phyloP scores from a whole-genome alignment of 345 rosid genomes.

The Hibiscus tridactylites region DNA sequence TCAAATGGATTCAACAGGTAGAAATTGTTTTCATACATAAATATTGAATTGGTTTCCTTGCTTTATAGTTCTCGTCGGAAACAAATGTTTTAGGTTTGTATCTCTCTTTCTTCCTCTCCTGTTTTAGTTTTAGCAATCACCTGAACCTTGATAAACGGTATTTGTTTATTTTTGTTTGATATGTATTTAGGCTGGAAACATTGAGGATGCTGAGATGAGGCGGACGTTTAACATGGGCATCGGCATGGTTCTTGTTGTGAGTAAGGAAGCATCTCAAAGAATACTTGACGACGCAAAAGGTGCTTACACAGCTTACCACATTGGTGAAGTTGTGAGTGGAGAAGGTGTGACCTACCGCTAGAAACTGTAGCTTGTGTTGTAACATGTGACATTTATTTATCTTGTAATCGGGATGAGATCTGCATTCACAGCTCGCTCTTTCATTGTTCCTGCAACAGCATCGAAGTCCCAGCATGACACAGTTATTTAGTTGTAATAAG shows the following conservation, averaged over 20 bases:
- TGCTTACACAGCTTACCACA: conserved; percentile 36
- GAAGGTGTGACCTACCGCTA: conserved; percentile 66
- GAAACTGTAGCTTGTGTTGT: neutral
- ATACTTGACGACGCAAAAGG: conserved; percentile 42
- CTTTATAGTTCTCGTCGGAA: neutral
- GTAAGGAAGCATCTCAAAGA: conserved; percentile 47
- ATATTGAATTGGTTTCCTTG: neutral
- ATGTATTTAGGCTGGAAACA: conserved; percentile 49
- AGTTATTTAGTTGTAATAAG: neutral
- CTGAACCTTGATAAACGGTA: neutral
- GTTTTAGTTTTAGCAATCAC: neutral
- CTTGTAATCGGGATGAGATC: neutral
- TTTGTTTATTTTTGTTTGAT: neutral
- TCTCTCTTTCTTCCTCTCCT: neutral
- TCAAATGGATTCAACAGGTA: conserved; percentile 94
- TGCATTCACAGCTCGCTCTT: neutral
- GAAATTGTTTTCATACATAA: neutral
- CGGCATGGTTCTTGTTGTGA: conserved; percentile 78
- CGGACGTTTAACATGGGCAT: conserved; percentile 90
- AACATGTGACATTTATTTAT: neutral
- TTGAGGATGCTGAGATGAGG: conserved; percentile 81
- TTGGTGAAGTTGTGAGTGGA: conserved; percentile 64
- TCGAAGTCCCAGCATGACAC: neutral
- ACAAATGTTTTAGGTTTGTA: neutral
- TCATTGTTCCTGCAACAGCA: neutral